Conservation (phyloP, 495 filamentous ascomycete species). For the Neurospora terricola region DNA sequence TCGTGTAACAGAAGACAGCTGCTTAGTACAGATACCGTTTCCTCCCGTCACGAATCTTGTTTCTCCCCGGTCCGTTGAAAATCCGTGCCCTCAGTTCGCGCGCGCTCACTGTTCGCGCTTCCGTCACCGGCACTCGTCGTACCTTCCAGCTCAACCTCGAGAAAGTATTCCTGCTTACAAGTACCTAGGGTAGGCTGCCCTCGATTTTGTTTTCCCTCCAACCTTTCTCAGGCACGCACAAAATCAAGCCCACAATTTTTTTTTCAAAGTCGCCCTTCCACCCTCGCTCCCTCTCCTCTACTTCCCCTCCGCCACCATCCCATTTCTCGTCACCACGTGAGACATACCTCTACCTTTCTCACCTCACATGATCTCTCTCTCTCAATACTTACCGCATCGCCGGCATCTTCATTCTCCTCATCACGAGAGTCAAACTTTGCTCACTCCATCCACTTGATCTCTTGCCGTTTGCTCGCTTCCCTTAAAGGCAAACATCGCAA, state of each 20-base stretch:
- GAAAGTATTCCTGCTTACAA: not conserved
- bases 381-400: too few relatives aligned
- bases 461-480: not conserved
- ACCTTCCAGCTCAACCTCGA: not conserved
- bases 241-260: not conserved
- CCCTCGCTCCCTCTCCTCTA: not conserved
- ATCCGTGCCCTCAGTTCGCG: not conserved
- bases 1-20: not conserved
- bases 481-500: not conserved
- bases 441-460: not conserved
- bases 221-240: not conserved
- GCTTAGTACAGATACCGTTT: not conserved
- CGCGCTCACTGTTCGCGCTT: not conserved
- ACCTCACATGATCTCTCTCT: not conserved
- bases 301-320: not conserved
- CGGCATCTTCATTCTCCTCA: not conserved
- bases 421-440: not conserved
- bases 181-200: too few relatives aligned
- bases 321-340: not conserved
- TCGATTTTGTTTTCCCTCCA: not conserved
- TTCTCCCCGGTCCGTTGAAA: not conserved
- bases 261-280: not conserved
- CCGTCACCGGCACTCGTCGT: not conserved
- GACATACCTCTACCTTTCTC: not conserved
- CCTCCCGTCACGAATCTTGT: not conserved